These are phyloP conservation scores for Fraxinus sp. DNA, from an alignment of 305 asterid species.

Conservation along the genomic window DNA sequence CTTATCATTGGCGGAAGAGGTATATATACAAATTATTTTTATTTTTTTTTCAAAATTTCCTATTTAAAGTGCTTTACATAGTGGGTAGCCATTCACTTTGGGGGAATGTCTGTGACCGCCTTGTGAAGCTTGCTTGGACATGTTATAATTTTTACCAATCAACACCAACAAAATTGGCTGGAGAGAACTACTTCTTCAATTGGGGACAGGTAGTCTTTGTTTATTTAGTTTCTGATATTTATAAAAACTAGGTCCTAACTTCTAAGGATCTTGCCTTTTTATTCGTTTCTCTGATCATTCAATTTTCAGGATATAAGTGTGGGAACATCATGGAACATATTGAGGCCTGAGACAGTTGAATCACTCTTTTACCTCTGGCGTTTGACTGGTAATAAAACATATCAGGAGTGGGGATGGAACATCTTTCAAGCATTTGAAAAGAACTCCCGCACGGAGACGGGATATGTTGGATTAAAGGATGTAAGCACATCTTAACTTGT, in stretches of 20 bases:
- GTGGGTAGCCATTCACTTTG: constrained; percentile 6
- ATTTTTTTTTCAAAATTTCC: background rate
- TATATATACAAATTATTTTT: constrained; percentile 20
- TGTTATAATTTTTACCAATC: constrained; percentile 38
- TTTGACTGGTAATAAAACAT: constrained; percentile 92
- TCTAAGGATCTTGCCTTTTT: constrained; percentile 21
- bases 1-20: constrained; percentile 93
- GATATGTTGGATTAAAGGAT: constrained; percentile 96
- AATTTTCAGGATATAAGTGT: constrained; percentile 71
- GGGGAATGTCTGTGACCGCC: constrained; percentile 23
- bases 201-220: constrained; percentile 55
- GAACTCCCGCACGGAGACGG: constrained; percentile 81
- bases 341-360: constrained; percentile 99
- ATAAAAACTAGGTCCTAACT: background rate
- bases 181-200: constrained; percentile 85
- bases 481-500: constrained; percentile 47
- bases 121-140: constrained; percentile 91
- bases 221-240: background rate
- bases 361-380: constrained; percentile 99
- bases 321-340: constrained; percentile 98
- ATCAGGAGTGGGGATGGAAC: constrained; percentile 99
- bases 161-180: constrained; percentile 95
- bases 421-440: constrained; percentile 96
- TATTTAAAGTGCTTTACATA: constrained; percentile 12
- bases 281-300: background rate